Evolutionary conservation across 202 grass and related monocot species (phyloP).

Genomic region (Panicum hallii): DNA sequence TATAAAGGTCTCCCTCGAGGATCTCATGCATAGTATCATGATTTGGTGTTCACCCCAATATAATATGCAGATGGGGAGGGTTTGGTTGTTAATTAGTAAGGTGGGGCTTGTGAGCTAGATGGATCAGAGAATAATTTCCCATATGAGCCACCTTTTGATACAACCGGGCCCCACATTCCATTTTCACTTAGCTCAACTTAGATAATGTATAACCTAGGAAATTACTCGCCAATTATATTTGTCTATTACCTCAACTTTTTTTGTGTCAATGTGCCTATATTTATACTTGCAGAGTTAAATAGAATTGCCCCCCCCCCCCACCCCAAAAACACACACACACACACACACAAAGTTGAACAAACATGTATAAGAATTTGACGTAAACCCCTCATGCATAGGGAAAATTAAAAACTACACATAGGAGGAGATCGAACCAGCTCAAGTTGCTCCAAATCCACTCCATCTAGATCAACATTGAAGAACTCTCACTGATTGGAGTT

Average conservation of each 20-base stretch:
- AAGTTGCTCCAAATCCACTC: background rate
- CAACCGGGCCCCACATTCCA: constrained; percentile 2
- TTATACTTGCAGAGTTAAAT: background rate
- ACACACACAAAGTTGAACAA: no score
- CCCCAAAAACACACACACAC: no score
- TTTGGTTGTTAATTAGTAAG: constrained; percentile 40
- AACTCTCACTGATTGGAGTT: background rate
- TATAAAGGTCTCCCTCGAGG: background rate
- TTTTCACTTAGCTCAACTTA: constrained; percentile 35
- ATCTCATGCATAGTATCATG: constrained; percentile 42
- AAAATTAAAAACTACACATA: background rate
- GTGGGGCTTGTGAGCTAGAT: constrained; percentile 5
- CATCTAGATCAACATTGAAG: background rate
- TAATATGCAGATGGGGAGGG: constrained; percentile 29
- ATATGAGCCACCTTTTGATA: constrained; percentile 18
- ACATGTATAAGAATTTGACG: no score
- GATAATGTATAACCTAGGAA: background rate
- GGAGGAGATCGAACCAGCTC: background rate
- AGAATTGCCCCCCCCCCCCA: background rate
- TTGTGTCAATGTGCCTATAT: background rate
- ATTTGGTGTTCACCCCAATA: constrained; percentile 20
- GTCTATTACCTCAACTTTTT: background rate
- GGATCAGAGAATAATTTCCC: constrained; percentile 26
- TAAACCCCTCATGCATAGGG: background rate
- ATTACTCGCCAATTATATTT: background rate